phyloP scores from a whole-genome alignment of 2,329 filamentous ascomycete species.

The Ascochyta lentis region DNA sequence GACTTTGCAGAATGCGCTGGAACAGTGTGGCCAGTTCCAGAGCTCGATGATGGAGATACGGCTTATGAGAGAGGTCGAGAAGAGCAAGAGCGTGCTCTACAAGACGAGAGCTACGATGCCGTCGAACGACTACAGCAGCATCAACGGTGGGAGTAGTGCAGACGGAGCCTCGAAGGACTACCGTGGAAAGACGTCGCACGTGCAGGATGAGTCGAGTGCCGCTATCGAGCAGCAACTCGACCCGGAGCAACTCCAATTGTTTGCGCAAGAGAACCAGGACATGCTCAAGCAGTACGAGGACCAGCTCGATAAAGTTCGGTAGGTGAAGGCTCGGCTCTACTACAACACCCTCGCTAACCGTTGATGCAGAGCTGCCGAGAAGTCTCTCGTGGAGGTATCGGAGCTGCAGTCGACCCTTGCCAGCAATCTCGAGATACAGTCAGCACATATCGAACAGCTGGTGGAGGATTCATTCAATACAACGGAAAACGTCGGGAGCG shows the following conservation, averaged over 20 bases:
- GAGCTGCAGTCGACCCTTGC: constrained; percentile 90
- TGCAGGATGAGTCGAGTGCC: constrained; percentile 32
- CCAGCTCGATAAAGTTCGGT: constrained; percentile 94
- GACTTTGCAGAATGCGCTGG: constrained; percentile 77
- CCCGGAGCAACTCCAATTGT: constrained; percentile 87
- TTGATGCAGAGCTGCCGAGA: constrained; percentile 75
- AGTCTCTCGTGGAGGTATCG: constrained; percentile 88
- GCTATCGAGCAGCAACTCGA: constrained; percentile 68
- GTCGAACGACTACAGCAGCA: constrained; percentile 27
- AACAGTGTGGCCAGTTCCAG: constrained; percentile 79
- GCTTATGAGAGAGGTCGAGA: constrained; percentile 83
- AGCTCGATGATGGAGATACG: constrained; percentile 92
- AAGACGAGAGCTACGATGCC: constrained; percentile 61
- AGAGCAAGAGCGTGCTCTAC: constrained; percentile 83
- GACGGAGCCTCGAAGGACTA: constrained; percentile 29
- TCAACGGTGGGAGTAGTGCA: constrained; percentile 23
- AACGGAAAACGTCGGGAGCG: constrained; percentile 83
- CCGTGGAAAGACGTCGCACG: constrained; percentile 31
- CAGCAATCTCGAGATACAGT: constrained; percentile 82
- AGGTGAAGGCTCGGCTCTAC: constrained; percentile 49
- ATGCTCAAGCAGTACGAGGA: constrained; percentile 94
- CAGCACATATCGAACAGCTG: constrained; percentile 86
- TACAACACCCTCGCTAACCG: constrained; percentile 22
- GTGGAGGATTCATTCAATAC: constrained; percentile 83
- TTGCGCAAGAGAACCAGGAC: constrained; percentile 89